Percentiles rank a stretch among this genome's conserved stretches.
These are phyloP conservation scores for Candolleomyces efflorescens DNA, from an alignment of 768 basidiomycete genomes.

Conservation along the genomic window DNA sequence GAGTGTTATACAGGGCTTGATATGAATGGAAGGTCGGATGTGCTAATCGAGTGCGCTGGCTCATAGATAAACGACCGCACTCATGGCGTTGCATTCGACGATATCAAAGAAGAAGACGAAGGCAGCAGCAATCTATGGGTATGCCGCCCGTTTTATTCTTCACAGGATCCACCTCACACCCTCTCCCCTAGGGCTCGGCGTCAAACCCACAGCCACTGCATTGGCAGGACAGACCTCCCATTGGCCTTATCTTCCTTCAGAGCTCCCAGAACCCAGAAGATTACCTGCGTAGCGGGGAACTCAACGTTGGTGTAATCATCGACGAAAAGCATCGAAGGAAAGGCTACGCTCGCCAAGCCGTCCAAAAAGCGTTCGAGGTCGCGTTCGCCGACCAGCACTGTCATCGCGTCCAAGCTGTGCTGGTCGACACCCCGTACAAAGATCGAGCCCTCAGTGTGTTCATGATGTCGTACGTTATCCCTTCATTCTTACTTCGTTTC, in stretches of 20 bases:
- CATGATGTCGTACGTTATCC: slow-evolving; percentile 28
- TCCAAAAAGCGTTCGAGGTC: slow-evolving; percentile 38
- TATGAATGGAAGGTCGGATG: too few species aligned
- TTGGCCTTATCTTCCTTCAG: slow-evolving; percentile 43
- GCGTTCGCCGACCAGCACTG: slow-evolving; percentile 43
- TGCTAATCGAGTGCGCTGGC: too few species aligned
- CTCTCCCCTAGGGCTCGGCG: not conserved
- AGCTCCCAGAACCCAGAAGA: slow-evolving; percentile 24
- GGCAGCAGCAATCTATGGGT: too few species aligned
- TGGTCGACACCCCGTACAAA: slow-evolving; percentile 42
- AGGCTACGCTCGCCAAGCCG: slow-evolving; percentile 44
- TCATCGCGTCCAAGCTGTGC: slow-evolving; percentile 50
- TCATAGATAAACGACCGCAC: too few species aligned
- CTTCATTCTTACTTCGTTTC: not conserved
- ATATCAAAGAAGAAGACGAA: too few species aligned
- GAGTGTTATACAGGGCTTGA: not conserved
- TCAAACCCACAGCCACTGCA: too few species aligned
- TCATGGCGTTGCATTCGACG: too few species aligned
- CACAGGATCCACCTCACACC: too few species aligned
- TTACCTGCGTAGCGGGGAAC: slow-evolving; percentile 36
- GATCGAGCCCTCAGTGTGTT: slow-evolving; percentile 45
- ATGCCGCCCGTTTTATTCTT: too few species aligned
- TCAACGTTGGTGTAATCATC: slow-evolving; percentile 54
- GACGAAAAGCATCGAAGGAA: slow-evolving; percentile 27
- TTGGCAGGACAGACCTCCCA: slow-evolving; percentile 11